Base-by-base conservation (phyloP, 2,329 filamentous ascomycete species). In the Didymella segeticola region DNA sequence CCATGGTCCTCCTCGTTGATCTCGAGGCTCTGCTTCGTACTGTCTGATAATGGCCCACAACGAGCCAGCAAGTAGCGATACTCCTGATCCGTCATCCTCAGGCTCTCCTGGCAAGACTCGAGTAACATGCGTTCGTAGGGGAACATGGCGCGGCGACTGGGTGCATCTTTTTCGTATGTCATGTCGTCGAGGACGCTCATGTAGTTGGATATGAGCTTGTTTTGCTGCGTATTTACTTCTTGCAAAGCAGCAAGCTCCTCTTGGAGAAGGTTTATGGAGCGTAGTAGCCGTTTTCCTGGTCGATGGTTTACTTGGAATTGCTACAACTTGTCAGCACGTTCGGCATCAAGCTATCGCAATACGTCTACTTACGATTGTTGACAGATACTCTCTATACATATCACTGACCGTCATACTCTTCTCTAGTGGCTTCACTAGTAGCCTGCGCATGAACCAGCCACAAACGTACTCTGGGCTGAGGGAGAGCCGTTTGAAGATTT, bases 1-100 rank as follows among this genome's bases (percentile, higher is more conserved):
- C 76, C 75, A 46, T 79, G 66, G 39, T 71, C 68, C 56, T 73
- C 69, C 48, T 72, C 70, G 34, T 68, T 72, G 56, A 73, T 71
- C 42, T 73, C 69, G 15, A 68, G 56, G 27, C 61, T 68, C 43
- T 73, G 70, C 36, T 74, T 74, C 4, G 70, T 68, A 30, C 55
- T 69, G 20, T 72, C 68, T 3, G 69, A 63, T 0, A 74, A 54
- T 1, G 70, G 70, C 3, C 59, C 59, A 26, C 71, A 72, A 9
- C 65, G 65, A 7, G 47, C 43, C 2, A 68, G 60, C 1, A 68
- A 45, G 10, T 72, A 69, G 2, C 19, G 8, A 43, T 64, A 69
- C 14, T 72, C 68, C 33, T 69, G 64, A 5, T 43, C 42, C 7
- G 54, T 48, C 11, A 69, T 56, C 4, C 25, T 12, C 14, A 74